Evolutionary conservation across 768 basidiomycete species (phyloP).

Genomic region (Polyporus arcularius): DNA sequence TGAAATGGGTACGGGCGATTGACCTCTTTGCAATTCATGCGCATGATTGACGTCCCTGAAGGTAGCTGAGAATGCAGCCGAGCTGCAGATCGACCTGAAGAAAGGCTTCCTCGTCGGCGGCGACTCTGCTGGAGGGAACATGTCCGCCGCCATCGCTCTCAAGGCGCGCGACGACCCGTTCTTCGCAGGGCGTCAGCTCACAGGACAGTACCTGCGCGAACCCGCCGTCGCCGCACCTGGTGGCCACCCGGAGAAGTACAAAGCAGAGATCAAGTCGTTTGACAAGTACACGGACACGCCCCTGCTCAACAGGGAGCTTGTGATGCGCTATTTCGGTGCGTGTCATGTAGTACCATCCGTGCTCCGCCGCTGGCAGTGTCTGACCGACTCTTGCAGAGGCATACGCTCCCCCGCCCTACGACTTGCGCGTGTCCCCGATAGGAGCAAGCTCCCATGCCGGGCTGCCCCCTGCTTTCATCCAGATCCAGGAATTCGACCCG

Average conservation of each 20-base stretch:
- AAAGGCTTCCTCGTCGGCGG: slow-evolving; percentile 30
- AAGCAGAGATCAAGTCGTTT: slow-evolving; percentile 3
- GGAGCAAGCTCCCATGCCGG: slow-evolving; percentile 21
- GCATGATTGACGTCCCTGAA: background rate
- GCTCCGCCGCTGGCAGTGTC: too few relatives aligned
- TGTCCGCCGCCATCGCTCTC: slow-evolving; percentile 23
- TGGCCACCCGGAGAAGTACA: slow-evolving; percentile 1
- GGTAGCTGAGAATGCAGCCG: slow-evolving; percentile 8
- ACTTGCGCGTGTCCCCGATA: slow-evolving; percentile 20
- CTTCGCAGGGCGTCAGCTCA: slow-evolving; percentile 18
- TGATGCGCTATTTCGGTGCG: slow-evolving; percentile 3
- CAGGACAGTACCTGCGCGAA: slow-evolving; percentile 27
- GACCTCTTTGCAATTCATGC: background rate
- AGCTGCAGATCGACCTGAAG: slow-evolving; percentile 10
- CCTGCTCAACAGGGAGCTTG: slow-evolving; percentile 5
- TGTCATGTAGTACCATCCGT: background rate
- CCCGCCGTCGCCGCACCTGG: slow-evolving; percentile 4
- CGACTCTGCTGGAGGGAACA: slow-evolving; percentile 23
- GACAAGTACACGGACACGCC: slow-evolving; percentile 25
- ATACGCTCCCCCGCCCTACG: background rate
- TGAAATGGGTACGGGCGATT: slow-evolving; percentile 27
- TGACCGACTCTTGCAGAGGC: background rate
- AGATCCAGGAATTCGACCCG: slow-evolving; percentile 26
- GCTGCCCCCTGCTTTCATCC: slow-evolving; percentile 26
- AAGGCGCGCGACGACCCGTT: slow-evolving; percentile 24